Base-by-base conservation (phyloP, 352 stramenopile species). In the Phytopythium helicoides region DNA sequence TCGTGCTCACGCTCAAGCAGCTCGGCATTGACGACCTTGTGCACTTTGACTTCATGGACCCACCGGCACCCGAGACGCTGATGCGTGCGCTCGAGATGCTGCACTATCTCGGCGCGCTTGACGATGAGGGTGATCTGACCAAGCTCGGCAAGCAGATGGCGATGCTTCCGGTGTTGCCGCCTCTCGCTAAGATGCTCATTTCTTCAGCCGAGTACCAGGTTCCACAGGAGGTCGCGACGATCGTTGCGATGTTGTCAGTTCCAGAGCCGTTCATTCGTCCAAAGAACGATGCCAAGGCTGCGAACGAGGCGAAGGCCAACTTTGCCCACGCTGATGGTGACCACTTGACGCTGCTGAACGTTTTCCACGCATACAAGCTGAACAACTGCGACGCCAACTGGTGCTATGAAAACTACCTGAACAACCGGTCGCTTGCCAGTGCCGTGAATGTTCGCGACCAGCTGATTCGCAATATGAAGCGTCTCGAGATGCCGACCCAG, bases 11-110 rank as follows among this genome's bases (percentile, higher is more conserved):
- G 37, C 73, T 99, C 40, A 89, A 98, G 66, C 98, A 99, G 71
- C 64, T 99, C 1, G 96, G 95, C n/a, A 99, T 99, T 60, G 91
- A 99, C 55, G 96, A 99, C 62, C 76, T 99, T 7, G 96, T 99
- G 4, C 93, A 99, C 64, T 99, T 99, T 62, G 97, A 99, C 83
- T 99, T 99, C 59, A 99, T 99, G 95, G 97, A 99, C 63, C 97
- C 97, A 28, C 97, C 97, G 18, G 96, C 97, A 7, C 95, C 97
- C 0, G 96, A 99, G 66, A 99, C 97, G 23, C 71, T 99, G 18
- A 99, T 99, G 94, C 81, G 97, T 66, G 96, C 97, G 28, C 68
- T 99, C 33, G 97, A 99, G 66, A 88, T 98, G 67, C 75, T 99
- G 37, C 98, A 99, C 68, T 99, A 99, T 56, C 70, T 99, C 0